Conservation (phyloP, 768 basidiomycete genomes). For the Cystofilobasidium capitatum region DNA sequence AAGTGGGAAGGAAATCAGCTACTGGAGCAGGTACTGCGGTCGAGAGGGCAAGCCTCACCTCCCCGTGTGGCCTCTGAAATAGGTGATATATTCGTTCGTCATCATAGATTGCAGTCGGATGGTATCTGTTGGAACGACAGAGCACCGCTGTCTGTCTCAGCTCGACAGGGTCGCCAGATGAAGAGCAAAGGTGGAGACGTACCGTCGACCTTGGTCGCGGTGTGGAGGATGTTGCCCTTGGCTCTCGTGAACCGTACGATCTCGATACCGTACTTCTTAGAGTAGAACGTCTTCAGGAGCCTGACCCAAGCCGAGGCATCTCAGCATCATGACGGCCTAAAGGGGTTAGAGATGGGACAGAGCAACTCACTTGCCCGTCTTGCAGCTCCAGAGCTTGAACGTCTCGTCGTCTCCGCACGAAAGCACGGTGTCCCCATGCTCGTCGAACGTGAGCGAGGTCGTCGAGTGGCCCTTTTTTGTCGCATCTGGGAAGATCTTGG, state of each 20-base stretch:
- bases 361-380: slow-evolving; percentile 80
- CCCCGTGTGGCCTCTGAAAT: slow-evolving; percentile 89
- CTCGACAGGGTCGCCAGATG: background rate
- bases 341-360: slow-evolving; percentile 25
- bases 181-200: background rate
- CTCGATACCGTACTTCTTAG: slow-evolving; percentile 95
- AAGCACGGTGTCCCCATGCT: slow-evolving; percentile 72
- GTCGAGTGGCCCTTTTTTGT: slow-evolving; percentile 55
- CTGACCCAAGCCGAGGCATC: slow-evolving; percentile 36
- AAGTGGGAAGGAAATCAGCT: background rate
- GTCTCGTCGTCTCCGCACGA: slow-evolving; percentile 88
- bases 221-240: slow-evolving; percentile 69
- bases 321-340: background rate
- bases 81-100: slow-evolving; percentile 90
- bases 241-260: slow-evolving; percentile 92
- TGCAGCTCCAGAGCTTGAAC: slow-evolving; percentile 78
- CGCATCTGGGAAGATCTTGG: slow-evolving; percentile 74
- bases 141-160: background rate
- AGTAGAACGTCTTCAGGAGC: slow-evolving; percentile 63
- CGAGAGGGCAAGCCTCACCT: slow-evolving; percentile 37
- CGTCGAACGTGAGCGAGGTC: slow-evolving; percentile 72
- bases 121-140: slow-evolving; percentile 44
- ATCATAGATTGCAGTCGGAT: slow-evolving; percentile 89
- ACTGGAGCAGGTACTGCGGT: background rate
- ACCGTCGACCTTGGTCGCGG: slow-evolving; percentile 86